A percentile compares a stretch with the other conserved stretches of the same genome.
Conservation (phyloP, 2,329 filamentous ascomycete genomes). For the Allantophomopsis cytisporea region DNA sequence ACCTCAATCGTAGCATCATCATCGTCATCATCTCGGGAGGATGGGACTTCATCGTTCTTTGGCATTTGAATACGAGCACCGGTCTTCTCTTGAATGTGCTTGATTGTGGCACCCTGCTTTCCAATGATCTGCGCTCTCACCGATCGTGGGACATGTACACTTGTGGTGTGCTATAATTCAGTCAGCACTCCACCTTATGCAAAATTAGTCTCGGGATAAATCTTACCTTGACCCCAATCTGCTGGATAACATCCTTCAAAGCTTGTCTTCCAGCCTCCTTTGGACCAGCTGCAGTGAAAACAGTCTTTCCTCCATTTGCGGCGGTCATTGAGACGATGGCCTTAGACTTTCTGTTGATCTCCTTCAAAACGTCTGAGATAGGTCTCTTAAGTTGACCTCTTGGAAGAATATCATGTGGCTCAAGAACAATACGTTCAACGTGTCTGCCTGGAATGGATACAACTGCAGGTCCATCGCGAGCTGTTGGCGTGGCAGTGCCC, state of each 20-base stretch:
- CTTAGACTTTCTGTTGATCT: constrained; percentile 86
- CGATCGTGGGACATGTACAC: constrained; percentile 70
- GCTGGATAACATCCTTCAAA: constrained; percentile 75
- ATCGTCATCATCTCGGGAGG: constrained; percentile 49
- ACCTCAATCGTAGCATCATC: constrained; percentile 77
- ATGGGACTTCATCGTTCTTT: constrained; percentile 52
- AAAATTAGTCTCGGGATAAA: constrained; percentile 1
- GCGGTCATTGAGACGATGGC: constrained; percentile 69
- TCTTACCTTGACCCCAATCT: constrained; percentile 73
- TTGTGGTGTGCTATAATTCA: constrained; percentile 42
- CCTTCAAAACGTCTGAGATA: constrained; percentile 71
- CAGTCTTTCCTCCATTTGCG: constrained; percentile 57
- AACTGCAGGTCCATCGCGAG: constrained; percentile 28
- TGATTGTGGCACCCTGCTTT: constrained; percentile 79
- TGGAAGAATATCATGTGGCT: constrained; percentile 63
- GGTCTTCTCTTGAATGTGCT: constrained; percentile 77
- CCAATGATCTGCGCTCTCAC: constrained; percentile 86
- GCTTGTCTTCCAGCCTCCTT: constrained; percentile 76
- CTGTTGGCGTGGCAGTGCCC: constrained; percentile 29
- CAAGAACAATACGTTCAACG: constrained; percentile 61
- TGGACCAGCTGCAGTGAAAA: constrained; percentile 77
- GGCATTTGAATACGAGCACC: constrained; percentile 86
- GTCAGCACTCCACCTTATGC: neutral
- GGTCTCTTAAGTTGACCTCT: constrained; percentile 72
- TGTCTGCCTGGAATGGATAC: constrained; percentile 75